Evolutionary conservation across 2,329 filamentous ascomycete genomes (phyloP).

Genomic region (Huntiella decipiens): DNA sequence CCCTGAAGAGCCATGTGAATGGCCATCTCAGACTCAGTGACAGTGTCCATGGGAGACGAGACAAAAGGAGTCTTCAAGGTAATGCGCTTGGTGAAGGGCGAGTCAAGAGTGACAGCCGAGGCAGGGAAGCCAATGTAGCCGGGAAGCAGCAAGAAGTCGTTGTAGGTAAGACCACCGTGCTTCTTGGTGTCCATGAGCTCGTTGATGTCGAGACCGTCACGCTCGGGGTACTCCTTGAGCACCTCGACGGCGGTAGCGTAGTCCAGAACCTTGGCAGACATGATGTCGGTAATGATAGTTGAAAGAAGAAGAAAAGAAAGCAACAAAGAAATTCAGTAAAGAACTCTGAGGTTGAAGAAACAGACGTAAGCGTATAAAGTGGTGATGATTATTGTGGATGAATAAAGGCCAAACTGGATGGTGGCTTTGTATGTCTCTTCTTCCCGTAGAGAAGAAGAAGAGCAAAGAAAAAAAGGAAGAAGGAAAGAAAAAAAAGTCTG

Average conservation of each 20-base stretch:
- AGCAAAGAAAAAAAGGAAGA: conserved; percentile 22
- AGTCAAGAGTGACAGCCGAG: conserved; percentile 71
- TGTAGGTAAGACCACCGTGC: conserved; percentile 91
- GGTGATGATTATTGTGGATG: conserved; percentile 14
- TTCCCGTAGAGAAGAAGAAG: conserved; percentile 33
- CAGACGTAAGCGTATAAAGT: conserved; percentile 17
- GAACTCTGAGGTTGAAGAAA: conserved; percentile 25
- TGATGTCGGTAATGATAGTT: conserved; percentile 20
- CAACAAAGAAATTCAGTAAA: conserved; percentile 16
- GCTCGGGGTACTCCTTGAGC: conserved; percentile 59
- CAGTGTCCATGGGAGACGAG: conserved; percentile 98
- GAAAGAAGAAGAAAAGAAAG: conserved; percentile 12
- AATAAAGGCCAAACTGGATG: conserved; percentile 16
- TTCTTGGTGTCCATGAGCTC: conserved; percentile 79
- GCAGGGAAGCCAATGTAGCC: conserved; percentile 98
- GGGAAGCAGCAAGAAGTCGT: conserved; percentile 91
- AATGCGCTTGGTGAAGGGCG: conserved; percentile 87
- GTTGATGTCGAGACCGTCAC: conserved; percentile 73
- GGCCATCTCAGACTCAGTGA: conserved; percentile 98
- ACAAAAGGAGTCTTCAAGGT: conserved; percentile 90
- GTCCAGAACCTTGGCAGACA: conserved; percentile 57
- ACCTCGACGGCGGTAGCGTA: conserved; percentile 58
- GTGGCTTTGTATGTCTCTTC: conserved; percentile 26
- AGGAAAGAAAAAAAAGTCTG: conserved; percentile 18
- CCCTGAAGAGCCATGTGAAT: conserved; percentile 89